Evolutionary conservation across 768 basidiomycete genomes (phyloP), one percentile per base, ranked within the genome.

Genomic region (Russula foetens): DNA sequence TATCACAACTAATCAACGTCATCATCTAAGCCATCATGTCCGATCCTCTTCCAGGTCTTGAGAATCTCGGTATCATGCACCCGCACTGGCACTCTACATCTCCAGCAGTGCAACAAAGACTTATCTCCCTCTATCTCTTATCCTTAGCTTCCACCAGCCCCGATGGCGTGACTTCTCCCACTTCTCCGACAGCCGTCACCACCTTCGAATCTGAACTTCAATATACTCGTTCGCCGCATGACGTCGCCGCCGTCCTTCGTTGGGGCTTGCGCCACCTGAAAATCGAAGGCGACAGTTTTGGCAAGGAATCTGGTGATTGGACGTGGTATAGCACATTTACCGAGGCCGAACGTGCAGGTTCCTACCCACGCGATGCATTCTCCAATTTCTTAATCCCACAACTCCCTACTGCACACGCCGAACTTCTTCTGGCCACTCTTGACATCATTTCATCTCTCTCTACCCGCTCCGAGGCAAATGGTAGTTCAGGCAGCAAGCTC

Each of bases 81-180:
- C 88, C 90, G 6, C 86, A 91, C 69, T 92, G 87, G 89, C 78
- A 86, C 70, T 85, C 88, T 43, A 78, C 89, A 9, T 89, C 86
- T 7, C 81, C 82, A 8, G 80, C 82, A 11, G 72, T 79, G n/a
- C 90, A 92, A 70, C 83, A 75, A 65, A 76, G 71, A 63, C 82
- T 92, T 33, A 82, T 90, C 58, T 86, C 86, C 19, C 79, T 83
- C 59, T 91, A 85, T 74, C 76, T 92, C 62, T 80, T 79, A 64
- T 87, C 87, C 1, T 76, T 86, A 71, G 74, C 77, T 64, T 68
- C 78, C 47, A 76, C 77, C 59, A 75, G 64, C 65, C 73, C 76
- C 33, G 74, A 72, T 61, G 74, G 77, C 69, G 76, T 80, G 17
- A 79, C 80, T 72, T 75, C 84, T 73, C 77, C 82, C 45, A 74